Conservation (phyloP, 108 stramenopile genomes). For the Fragilaria crotonensis region DNA sequence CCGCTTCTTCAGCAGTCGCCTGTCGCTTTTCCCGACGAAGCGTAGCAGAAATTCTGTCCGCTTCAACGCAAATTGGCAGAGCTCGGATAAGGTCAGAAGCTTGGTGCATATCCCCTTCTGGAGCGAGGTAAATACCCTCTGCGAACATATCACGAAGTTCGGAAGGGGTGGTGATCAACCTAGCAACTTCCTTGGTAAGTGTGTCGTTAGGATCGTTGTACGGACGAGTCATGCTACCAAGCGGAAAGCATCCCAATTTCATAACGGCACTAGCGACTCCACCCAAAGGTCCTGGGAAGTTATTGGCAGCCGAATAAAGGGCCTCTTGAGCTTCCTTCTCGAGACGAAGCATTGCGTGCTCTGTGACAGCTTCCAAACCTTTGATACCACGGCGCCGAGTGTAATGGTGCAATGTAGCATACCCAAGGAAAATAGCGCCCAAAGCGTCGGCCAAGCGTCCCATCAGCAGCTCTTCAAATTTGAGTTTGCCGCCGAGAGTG, state of each 20-base stretch:
- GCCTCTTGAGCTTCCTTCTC: slow-evolving; percentile 90
- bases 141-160: slow-evolving; percentile 75
- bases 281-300: slow-evolving; percentile 91
- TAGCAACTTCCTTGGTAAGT: slow-evolving; percentile 89
- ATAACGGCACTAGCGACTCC: slow-evolving; percentile 79
- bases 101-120: slow-evolving; percentile 77
- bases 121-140: slow-evolving; percentile 78
- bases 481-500: slow-evolving; percentile 91
- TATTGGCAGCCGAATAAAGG: slow-evolving; percentile 85
- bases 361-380: slow-evolving; percentile 89
- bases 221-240: slow-evolving; percentile 76
- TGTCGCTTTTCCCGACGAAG: slow-evolving; percentile 88
- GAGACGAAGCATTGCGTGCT: slow-evolving; percentile 94
- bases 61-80: slow-evolving; percentile 87
- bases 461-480: slow-evolving; percentile 96
- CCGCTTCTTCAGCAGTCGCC: slow-evolving; percentile 86
- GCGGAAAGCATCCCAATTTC: slow-evolving; percentile 87
- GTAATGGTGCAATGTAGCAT: slow-evolving; percentile 93
- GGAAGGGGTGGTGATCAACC: slow-evolving; percentile 83
- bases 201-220: slow-evolving; percentile 81
- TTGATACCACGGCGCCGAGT: slow-evolving; percentile 79
- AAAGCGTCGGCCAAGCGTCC: slow-evolving; percentile 93
- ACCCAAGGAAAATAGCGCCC: slow-evolving; percentile 96
- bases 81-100: slow-evolving; percentile 80
- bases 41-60: slow-evolving; percentile 82